These are phyloP conservation scores for Umbelopsis sp. DNA, from an alignment of 192 early-diverging fungal species.

Conservation along the genomic window DNA sequence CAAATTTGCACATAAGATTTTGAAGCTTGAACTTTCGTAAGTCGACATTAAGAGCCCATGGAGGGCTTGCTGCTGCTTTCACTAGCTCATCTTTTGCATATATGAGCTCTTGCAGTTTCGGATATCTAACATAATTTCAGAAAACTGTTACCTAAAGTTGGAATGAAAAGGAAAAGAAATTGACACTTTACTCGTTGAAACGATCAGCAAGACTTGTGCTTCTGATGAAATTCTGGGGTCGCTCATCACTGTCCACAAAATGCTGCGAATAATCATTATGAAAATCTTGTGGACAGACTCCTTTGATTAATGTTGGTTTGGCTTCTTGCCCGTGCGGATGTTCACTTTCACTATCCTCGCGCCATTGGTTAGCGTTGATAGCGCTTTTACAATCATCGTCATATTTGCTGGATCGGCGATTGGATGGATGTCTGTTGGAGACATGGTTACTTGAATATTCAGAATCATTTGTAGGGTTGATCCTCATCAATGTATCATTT, in stretches of 20 bases:
- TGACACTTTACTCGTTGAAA: conserved; percentile 50
- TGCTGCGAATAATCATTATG: conserved; percentile 62
- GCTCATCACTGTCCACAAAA: conserved; percentile 49
- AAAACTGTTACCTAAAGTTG: not conserved
- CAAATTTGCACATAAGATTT: conserved; percentile 48
- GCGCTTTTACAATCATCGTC: no score
- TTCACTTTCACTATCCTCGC: no score
- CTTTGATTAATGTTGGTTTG: not conserved
- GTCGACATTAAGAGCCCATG: conserved; percentile 50
- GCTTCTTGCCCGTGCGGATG: not conserved
- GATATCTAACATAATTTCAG: conserved; percentile 34
- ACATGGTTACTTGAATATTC: no score
- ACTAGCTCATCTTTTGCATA: conserved; percentile 47
- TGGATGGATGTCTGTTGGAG: no score
- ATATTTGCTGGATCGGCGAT: no score
- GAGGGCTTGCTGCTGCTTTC: conserved; percentile 40
- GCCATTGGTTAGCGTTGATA: no score
- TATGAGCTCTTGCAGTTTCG: conserved; percentile 54
- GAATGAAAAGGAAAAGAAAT: not conserved
- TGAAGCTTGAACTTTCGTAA: conserved; percentile 51
- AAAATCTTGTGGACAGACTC: not conserved
- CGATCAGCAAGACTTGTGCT: conserved; percentile 47
- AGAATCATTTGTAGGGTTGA: no score
- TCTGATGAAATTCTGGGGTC: conserved; percentile 65
- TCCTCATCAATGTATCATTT: not conserved